Evolutionary conservation across 1,284 basidiomycete genomes (phyloP), one percentile per base, ranked within the genome.

Genomic region (Puccinia horiana): DNA sequence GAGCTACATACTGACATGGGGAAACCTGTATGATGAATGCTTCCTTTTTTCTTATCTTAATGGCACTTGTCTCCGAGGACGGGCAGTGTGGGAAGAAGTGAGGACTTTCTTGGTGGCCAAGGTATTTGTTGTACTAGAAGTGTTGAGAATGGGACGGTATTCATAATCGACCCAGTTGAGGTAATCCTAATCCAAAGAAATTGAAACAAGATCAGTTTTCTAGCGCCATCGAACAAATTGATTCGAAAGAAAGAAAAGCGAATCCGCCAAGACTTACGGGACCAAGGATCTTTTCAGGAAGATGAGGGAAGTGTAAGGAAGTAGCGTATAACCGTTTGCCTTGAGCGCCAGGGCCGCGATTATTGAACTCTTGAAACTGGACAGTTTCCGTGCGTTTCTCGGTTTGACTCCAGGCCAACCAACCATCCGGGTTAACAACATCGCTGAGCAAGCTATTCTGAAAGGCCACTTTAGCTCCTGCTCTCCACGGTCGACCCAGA

Each of bases 341-440:
- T 58, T 42, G 47, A 40, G 77, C 44, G 14, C 63, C 77, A 37
- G 63, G 65, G 47, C 67, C 77, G n/a, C 42, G 35, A 42, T 81
- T 81, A 35, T 40, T 42, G 52, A 23, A 73, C 42, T 81, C 78
- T 81, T 73, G 37, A 49, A 73, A 81, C 58, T 61, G 18, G 35
- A 73, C 67, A 11, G 14, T 23, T 44, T 73, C 78, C 5, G 54
- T 73, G 16, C 78, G 52, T 29, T 26, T 37, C 61, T 73, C 69
- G 29, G 12, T 8, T 32, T 49, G 35, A n/a, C 11, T 49, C 78
- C 78, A 81, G 23, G 40, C 67, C 0, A 73, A 4, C 77, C 78
- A 81, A 42, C 78, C 78, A 58, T 40, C 69, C 18, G 78, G 78
- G 32, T 81, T 73, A 18, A 81, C 52, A 14, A 81, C 78, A 52